Evolutionary conservation across 129 eudicot species (phyloP), one percentile per base, ranked within the genome.

Genomic region (Mikania micrantha): DNA sequence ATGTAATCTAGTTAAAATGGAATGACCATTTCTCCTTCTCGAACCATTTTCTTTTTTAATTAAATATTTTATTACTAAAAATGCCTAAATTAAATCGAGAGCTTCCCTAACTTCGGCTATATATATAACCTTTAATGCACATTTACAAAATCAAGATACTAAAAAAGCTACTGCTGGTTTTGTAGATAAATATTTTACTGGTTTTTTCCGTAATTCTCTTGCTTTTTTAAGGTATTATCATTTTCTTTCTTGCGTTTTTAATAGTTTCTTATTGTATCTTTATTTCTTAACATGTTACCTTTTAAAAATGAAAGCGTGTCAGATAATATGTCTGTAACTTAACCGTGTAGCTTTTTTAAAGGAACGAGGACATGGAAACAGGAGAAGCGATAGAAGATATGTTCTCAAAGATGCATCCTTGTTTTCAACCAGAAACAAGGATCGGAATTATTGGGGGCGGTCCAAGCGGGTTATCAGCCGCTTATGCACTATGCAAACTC

Each of bases 401-500:
- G 45, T 84, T 84, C 64, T 67, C 75, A 1, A 84, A 84, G 77
- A 60, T 69, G 58, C 86, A 85, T 70, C 86, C 90, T 25, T 69
- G 84, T 54, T 85, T 78, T 69, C 82, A 63, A 39, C 60, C 72
- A 13, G 31, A 76, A 11, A 71, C 84, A 27, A 75, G 84, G 78
- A 81, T 85, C 17, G 90, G 80, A 56, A 79, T 85, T 34, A 74
- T 85, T 10, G 90, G 90, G 45, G 90, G 78, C 25, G 90, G 90
- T 9, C 84, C 90, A 1, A 81, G 84, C 64, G 90, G 86, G 36
- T 72, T 85, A 49, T 81, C 90, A 12, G 86, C 84, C 38, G 90
- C 90, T 2, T 85, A 81, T 73, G 86, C 90, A 49, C 64, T 85
- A 27, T 75, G 78, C 58, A 81, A 81, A 60, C 90, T 85, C 22